Percentiles rank a stretch among this genome's conserved stretches.
Evolutionary conservation across 2,329 filamentous ascomycete species (phyloP).

Genomic region (Calonectria naviculata): DNA sequence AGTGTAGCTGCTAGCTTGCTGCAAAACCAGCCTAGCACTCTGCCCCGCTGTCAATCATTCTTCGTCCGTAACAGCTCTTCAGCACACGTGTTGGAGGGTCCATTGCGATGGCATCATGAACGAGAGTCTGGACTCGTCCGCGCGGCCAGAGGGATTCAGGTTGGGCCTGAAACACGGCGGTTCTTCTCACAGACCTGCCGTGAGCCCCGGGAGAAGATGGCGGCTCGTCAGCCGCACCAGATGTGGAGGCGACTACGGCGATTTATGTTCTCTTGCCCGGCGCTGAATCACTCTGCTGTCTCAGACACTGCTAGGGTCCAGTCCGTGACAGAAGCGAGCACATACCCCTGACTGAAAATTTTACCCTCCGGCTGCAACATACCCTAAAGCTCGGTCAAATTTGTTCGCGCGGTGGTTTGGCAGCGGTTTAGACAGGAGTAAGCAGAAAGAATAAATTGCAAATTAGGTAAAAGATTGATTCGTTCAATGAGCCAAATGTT

Average conservation of each 20-base stretch:
- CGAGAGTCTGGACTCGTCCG: neutral
- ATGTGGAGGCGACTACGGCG: neutral
- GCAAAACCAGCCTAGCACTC: neutral
- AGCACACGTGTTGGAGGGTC: neutral
- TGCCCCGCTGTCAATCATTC: neutral
- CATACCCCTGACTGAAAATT: neutral
- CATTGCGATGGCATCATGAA: neutral
- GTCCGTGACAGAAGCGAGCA: neutral
- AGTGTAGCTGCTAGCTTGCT: neutral
- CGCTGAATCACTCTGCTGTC: neutral
- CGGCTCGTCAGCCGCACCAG: neutral
- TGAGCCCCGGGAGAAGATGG: neutral
- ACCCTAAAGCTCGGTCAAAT: neutral
- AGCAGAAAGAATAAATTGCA: no score
- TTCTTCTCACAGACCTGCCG: neutral
- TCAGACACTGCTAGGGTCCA: neutral
- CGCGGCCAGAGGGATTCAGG: neutral
- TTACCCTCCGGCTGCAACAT: neutral
- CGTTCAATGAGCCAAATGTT: neutral
- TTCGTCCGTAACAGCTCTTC: neutral
- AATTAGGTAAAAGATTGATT: neutral
- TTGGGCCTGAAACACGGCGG: neutral
- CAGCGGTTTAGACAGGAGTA: neutral
- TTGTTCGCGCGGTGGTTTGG: neutral
- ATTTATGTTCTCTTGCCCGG: neutral